These are phyloP conservation scores for Psilocybe cyanescens DNA, from an alignment of 768 basidiomycete genomes.

Conservation along the genomic window DNA sequence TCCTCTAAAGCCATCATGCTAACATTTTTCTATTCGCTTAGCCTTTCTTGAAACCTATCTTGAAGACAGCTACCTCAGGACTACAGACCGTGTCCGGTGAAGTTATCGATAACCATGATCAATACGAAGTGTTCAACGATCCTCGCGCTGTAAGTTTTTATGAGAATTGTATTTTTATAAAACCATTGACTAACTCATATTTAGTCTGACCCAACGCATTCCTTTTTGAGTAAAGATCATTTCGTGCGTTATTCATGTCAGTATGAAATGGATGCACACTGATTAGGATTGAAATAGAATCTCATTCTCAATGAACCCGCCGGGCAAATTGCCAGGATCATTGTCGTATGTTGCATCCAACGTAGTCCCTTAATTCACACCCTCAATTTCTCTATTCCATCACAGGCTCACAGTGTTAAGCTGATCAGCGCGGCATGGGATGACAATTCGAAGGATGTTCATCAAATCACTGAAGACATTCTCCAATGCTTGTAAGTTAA, in stretches of 20 bases:
- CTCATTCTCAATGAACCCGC: conserved; percentile 85
- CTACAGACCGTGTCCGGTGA: conserved; percentile 69
- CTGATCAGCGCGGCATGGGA: conserved; percentile 85
- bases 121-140: conserved; percentile 88
- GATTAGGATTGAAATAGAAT: conserved; percentile 47
- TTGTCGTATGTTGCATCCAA: conserved; percentile 53
- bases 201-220: conserved; percentile 87
- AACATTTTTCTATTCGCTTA: conserved; percentile 26
- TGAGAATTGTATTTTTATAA: background rate
- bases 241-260: conserved; percentile 55
- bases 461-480: conserved; percentile 61
- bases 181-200: background rate
- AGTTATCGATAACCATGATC: conserved; percentile 81
- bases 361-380: background rate
- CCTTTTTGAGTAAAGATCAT: conserved; percentile 88
- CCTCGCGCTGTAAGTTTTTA: conserved; percentile 63
- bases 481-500: conserved; percentile 64
- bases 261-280: conserved; percentile 1
- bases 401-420: conserved; percentile 64
- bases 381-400: conserved; percentile 1
- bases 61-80: conserved; percentile 69
- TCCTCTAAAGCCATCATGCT: background rate
- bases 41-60: conserved; percentile 81
- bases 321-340: conserved; percentile 69
- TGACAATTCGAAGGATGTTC: conserved; percentile 61